These are phyloP conservation scores for Mycena floridula DNA, from an alignment of 768 basidiomycete genomes.

Conservation along the genomic window DNA sequence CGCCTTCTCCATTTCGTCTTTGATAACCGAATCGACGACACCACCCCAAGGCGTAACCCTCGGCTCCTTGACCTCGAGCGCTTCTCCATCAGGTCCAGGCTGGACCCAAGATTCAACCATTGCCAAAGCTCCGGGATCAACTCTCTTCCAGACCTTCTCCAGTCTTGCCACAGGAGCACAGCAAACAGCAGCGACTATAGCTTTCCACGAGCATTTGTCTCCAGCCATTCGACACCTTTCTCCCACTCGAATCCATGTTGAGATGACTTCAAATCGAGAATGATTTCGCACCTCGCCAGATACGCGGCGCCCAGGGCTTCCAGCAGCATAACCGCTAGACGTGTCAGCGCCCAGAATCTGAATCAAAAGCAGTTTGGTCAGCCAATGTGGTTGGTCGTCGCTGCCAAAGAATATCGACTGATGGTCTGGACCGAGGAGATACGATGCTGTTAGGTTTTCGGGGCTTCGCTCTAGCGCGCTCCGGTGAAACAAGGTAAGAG, in stretches of 20 bases:
- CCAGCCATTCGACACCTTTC: slow-evolving; percentile 68
- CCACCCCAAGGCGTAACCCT: slow-evolving; percentile 67
- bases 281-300: slow-evolving; percentile 46
- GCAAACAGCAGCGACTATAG: slow-evolving; percentile 65
- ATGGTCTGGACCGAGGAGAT: too few species aligned
- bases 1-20: slow-evolving; percentile 36
- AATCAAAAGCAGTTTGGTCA: slow-evolving; percentile 65
- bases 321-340: slow-evolving; percentile 20
- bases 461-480: slow-evolving; percentile 45
- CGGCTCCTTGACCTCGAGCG: neutral
- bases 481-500: slow-evolving; percentile 58
- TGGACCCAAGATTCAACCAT: slow-evolving; percentile 68
- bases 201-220: slow-evolving; percentile 77
- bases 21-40: slow-evolving; percentile 39
- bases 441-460: slow-evolving; percentile 43
- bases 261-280: slow-evolving; percentile 66
- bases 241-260: slow-evolving; percentile 66
- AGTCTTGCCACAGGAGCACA: slow-evolving; percentile 70
- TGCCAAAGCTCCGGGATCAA: slow-evolving; percentile 50
- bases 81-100: slow-evolving; percentile 25
- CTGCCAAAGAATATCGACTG: slow-evolving; percentile 66
- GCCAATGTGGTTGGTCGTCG: slow-evolving; percentile 73
- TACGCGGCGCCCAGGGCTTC: neutral
- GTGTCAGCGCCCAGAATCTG: slow-evolving; percentile 66
- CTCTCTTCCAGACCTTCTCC: slow-evolving; percentile 76